Percentiles rank a stretch among this genome's conserved stretches.
Conservation (phyloP, 352 stramenopile genomes). For the Nothophytophthora sp. region DNA sequence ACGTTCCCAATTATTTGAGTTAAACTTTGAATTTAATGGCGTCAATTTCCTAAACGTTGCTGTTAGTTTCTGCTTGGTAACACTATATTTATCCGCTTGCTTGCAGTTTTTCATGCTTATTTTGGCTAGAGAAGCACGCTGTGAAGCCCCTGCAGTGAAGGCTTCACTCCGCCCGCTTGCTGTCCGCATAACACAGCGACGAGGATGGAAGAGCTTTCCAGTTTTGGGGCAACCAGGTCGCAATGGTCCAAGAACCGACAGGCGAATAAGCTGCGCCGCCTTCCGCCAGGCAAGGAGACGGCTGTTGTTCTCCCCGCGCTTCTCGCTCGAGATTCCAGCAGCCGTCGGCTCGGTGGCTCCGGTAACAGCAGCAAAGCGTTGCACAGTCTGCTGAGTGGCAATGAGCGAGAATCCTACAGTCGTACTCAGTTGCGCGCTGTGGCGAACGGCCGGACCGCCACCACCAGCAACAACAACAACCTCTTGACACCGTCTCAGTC, state of each 20-base stretch:
- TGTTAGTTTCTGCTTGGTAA: no score
- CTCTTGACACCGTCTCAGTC: neutral
- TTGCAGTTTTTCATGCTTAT: no score
- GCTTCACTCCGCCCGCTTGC: neutral
- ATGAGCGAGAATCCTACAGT: conserved; percentile 23
- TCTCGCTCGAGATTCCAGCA: conserved; percentile 11
- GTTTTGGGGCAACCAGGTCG: neutral
- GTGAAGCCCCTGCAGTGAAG: neutral
- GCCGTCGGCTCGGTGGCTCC: neutral
- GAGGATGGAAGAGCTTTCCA: conserved; percentile 13
- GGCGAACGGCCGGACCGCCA: conserved; percentile 17
- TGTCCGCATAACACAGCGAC: neutral
- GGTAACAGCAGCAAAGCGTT: conserved; percentile 6
- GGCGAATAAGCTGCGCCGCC: conserved; percentile 6
- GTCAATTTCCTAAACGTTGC: no score
- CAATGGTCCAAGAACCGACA: conserved; percentile 14
- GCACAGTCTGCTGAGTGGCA: conserved; percentile 10
- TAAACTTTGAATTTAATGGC: no score
- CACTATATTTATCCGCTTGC: no score
- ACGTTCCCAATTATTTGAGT: no score
- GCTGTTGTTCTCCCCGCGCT: conserved; percentile 13
- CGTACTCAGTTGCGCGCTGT: conserved; percentile 22
- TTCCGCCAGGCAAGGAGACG: conserved; percentile 3
- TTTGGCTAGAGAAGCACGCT: no score
- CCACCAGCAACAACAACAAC: conserved; percentile 6